phyloP scores from a whole-genome alignment of 139 green algal species.

The Volvox africanus region DNA sequence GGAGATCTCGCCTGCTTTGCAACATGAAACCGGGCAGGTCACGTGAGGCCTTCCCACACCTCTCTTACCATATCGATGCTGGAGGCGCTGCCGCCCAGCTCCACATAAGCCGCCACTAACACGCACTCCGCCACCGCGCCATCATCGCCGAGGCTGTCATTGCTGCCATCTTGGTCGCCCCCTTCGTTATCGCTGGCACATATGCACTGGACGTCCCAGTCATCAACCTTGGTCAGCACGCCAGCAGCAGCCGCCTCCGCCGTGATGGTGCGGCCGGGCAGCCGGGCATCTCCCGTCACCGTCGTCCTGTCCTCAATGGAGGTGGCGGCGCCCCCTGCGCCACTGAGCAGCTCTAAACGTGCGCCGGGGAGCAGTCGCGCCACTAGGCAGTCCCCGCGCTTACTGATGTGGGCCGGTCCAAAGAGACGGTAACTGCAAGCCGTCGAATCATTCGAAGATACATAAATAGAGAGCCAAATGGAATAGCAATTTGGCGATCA shows the following conservation, averaged over 20 bases:
- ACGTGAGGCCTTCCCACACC: background rate
- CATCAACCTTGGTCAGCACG: background rate
- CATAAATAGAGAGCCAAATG: no score
- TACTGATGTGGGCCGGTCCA: conserved; percentile 6
- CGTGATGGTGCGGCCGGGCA: background rate
- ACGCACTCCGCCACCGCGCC: conserved; percentile 27
- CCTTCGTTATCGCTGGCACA: background rate
- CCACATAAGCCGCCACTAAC: conserved; percentile 30
- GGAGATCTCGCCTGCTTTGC: no score
- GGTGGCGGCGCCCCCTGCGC: background rate
- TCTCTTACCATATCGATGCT: conserved; percentile 23
- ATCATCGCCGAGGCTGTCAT: background rate
- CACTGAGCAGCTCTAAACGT: conserved; percentile 3
- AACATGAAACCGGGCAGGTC: no score
- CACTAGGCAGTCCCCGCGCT: conserved; percentile 17
- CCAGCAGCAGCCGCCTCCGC: background rate
- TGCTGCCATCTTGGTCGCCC: background rate
- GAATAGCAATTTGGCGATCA: no score
- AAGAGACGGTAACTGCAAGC: conserved; percentile 28
- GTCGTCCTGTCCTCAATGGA: background rate
- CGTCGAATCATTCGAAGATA: no score
- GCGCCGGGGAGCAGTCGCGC: conserved; percentile 14
- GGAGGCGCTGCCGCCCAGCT: conserved; percentile 23
- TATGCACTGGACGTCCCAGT: background rate
- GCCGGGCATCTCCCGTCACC: background rate